These are phyloP conservation scores for Aureobasidium uvarum DNA, from an alignment of 2,329 filamentous ascomycete species.

Conservation along the genomic window DNA sequence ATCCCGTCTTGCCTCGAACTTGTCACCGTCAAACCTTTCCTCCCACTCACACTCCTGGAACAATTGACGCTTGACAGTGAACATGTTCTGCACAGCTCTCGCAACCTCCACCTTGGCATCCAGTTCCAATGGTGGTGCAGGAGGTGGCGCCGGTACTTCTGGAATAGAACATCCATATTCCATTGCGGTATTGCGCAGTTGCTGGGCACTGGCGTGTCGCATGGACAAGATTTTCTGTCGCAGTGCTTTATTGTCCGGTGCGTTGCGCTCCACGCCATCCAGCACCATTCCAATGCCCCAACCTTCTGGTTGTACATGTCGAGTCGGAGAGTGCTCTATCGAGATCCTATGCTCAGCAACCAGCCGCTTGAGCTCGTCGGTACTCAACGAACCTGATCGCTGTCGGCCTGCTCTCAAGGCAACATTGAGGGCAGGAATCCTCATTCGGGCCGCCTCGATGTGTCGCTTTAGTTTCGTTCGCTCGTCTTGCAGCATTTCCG, in stretches of 20 bases:
- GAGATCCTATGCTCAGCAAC: not conserved
- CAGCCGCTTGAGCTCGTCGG: slow-evolving; percentile 9
- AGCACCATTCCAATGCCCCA: slow-evolving; percentile 22
- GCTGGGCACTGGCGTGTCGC: slow-evolving; percentile 14
- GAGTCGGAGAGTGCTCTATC: not conserved
- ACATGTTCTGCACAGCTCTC: slow-evolving; percentile 24
- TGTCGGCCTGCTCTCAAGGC: not conserved
- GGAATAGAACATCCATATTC: slow-evolving; percentile 10
- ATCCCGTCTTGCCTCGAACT: slow-evolving; percentile 14
- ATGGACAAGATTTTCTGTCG: slow-evolving; percentile 19
- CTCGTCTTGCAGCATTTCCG: not conserved
- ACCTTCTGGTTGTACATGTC: slow-evolving; percentile 10
- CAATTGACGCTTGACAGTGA: slow-evolving; percentile 14
- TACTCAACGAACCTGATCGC: not conserved
- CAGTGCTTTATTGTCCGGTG: slow-evolving; percentile 16
- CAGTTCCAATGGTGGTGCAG: not conserved
- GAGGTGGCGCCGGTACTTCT: slow-evolving; percentile 11
- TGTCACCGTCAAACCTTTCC: slow-evolving; percentile 15
- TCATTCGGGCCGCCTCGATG: slow-evolving; percentile 8
- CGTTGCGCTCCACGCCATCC: slow-evolving; percentile 7
- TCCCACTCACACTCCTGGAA: slow-evolving; percentile 21
- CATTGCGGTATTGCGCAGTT: slow-evolving; percentile 13
- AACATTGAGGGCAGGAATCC: not conserved
- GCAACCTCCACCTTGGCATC: slow-evolving; percentile 18
- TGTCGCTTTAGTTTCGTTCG: not conserved